Conservation (phyloP, 345 rosid genomes). For the Salix exigua region DNA sequence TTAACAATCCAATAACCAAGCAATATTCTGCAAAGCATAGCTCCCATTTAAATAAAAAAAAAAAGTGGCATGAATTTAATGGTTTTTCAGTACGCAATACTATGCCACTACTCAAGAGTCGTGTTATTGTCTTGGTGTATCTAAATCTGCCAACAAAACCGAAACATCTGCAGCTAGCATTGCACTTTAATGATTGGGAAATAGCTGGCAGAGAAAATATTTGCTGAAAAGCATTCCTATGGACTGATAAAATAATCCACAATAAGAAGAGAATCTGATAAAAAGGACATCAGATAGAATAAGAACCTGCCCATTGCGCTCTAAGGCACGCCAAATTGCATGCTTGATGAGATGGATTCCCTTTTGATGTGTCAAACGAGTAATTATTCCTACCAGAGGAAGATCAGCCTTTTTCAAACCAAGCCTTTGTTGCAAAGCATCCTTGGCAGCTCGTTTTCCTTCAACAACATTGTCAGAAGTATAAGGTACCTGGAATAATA, state of each 20-base stretch:
- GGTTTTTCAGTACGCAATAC: background rate
- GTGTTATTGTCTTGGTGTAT: background rate
- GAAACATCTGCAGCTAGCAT: background rate
- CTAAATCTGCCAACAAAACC: background rate
- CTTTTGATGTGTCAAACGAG: conserved; percentile 93
- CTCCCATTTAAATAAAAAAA: too few relatives aligned
- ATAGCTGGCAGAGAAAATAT: background rate
- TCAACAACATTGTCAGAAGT: conserved; percentile 72
- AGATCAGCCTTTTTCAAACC: conserved; percentile 54
- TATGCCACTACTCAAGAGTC: background rate
- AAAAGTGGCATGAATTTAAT: background rate
- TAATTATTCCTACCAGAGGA: conserved; percentile 76
- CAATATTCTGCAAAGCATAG: background rate
- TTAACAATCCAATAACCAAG: background rate
- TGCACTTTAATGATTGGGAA: background rate
- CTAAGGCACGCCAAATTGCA: conserved; percentile 75
- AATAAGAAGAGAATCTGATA: background rate
- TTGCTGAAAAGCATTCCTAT: background rate
- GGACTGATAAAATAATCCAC: background rate
- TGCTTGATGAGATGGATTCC: conserved; percentile 94
- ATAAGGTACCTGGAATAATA: conserved; percentile 54
- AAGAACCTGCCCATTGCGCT: conserved; percentile 80
- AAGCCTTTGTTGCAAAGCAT: conserved; percentile 74
- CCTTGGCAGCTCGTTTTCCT: conserved; percentile 89
- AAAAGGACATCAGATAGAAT: conserved; percentile 2